A percentile compares a stretch with the other conserved stretches of the same genome.
phyloP scores from a whole-genome alignment of 306 rosid genomes.

The Alnus rubra region DNA sequence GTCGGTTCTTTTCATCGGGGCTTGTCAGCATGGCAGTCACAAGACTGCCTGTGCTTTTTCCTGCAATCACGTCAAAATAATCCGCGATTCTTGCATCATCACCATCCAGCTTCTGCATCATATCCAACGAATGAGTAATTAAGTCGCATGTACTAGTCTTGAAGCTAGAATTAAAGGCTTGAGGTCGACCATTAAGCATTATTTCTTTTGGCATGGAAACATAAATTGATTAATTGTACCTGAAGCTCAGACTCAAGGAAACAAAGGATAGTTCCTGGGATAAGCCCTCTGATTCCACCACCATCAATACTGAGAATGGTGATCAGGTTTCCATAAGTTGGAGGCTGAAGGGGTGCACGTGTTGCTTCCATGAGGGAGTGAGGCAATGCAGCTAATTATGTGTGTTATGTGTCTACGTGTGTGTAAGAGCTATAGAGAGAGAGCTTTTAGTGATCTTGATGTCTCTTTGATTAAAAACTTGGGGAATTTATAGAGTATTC shows the following conservation, averaged over 20 bases:
- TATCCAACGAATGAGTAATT: too few species aligned
- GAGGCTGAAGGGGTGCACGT: not conserved
- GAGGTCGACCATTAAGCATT: too few species aligned
- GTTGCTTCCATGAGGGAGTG: not conserved
- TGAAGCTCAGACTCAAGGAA: not conserved
- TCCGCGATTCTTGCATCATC: conserved; percentile 6
- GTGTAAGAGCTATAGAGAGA: too few species aligned
- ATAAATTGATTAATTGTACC: too few species aligned
- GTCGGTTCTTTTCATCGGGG: conserved; percentile 1
- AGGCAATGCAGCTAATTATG: too few species aligned
- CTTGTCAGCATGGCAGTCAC: not conserved
- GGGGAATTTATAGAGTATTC: too few species aligned
- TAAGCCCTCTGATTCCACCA: conserved; percentile 14
- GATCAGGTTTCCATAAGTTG: not conserved
- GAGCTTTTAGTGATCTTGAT: too few species aligned
- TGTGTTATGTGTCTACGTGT: too few species aligned
- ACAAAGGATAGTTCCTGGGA: conserved; percentile 9
- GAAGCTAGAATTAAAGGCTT: too few species aligned
- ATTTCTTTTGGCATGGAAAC: too few species aligned
- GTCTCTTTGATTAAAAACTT: too few species aligned
- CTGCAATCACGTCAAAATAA: not conserved
- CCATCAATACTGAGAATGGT: conserved; percentile 2
- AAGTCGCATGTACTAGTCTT: too few species aligned
- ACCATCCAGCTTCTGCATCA: conserved; percentile 12
- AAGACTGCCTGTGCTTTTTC: not conserved